These are phyloP conservation scores for Agrocybe pediades DNA, from an alignment of 768 basidiomycete species.

Conservation along the genomic window DNA sequence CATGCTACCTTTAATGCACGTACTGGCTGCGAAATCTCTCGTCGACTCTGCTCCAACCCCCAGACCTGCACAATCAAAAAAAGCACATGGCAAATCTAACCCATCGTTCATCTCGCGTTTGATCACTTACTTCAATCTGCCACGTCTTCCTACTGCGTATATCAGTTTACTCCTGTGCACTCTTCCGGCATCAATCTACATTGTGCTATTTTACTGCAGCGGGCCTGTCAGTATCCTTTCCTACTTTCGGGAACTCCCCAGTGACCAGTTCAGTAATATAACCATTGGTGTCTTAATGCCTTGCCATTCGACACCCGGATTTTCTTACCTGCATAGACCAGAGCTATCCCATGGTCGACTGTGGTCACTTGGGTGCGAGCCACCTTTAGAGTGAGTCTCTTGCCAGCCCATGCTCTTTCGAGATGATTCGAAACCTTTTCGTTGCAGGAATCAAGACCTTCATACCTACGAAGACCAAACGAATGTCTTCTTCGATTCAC, in stretches of 20 bases:
- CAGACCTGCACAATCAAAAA: background rate
- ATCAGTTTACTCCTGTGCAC: constrained; percentile 50
- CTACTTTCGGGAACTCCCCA: constrained; percentile 59
- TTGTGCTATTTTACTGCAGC: constrained; percentile 73
- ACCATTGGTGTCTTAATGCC: constrained; percentile 88
- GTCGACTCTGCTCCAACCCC: constrained; percentile 39
- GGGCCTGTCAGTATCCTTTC: constrained; percentile 79
- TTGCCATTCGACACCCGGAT: constrained; percentile 95
- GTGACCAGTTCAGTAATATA: constrained; percentile 40
- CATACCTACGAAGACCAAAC: constrained; percentile 77
- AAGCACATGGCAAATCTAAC: background rate
- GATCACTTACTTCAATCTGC: constrained; percentile 20
- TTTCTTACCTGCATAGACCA: constrained; percentile 79
- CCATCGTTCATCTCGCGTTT: constrained; percentile 1
- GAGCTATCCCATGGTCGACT: constrained; percentile 60
- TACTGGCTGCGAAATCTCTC: constrained; percentile 76
- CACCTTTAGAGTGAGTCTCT: constrained; percentile 74
- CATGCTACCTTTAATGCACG: constrained; percentile 78
- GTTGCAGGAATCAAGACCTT: constrained; percentile 49
- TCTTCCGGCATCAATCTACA: constrained; percentile 66
- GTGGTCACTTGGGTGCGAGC: constrained; percentile 94
- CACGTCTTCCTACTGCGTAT: constrained; percentile 34
- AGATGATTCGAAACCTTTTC: constrained; percentile 1
- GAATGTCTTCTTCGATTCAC: constrained; percentile 76
- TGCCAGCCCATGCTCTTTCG: background rate